These are phyloP conservation scores for Clarireedia homoeocarpa DNA, from an alignment of 2,329 filamentous ascomycete species.

Conservation along the genomic window DNA sequence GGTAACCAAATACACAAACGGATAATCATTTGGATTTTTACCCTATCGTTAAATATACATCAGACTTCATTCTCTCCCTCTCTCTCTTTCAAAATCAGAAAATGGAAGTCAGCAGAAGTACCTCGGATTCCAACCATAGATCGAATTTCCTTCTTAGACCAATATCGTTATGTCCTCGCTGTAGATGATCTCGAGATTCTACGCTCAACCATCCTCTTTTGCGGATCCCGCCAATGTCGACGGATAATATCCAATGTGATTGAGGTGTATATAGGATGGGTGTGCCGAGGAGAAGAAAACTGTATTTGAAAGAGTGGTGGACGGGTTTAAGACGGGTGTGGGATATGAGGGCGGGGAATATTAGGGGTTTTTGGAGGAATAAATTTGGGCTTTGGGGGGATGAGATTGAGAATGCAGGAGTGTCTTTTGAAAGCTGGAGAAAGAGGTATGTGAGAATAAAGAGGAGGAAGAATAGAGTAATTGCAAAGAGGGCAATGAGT, in stretches of 20 bases:
- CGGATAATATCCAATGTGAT: constrained; percentile 48
- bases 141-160: constrained; percentile 57
- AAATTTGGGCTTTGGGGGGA: too few species aligned
- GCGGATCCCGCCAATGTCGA: constrained; percentile 36
- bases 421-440: too few species aligned
- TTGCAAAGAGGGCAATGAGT: too few species aligned
- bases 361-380: too few species aligned
- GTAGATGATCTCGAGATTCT: constrained; percentile 35
- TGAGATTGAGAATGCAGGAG: too few species aligned
- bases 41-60: constrained; percentile 35
- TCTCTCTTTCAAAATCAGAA: too few species aligned
- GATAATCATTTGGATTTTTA: constrained; percentile 51
- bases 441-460: too few species aligned
- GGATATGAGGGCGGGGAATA: constrained; percentile 14
- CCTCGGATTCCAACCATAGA: constrained; percentile 51
- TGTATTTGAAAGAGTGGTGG: constrained; percentile 60
- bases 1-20: constrained; percentile 63
- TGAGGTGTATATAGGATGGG: constrained; percentile 54
- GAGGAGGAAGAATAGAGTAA: too few species aligned
- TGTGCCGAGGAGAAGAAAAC: constrained; percentile 60
- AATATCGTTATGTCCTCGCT: constrained; percentile 39
- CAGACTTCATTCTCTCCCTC: neutral
- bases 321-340: constrained; percentile 59
- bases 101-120: constrained; percentile 8
- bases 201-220: constrained; percentile 42